Evolutionary conservation across 805 yeast genomes (phyloP).

Genomic region (Yarrowia yakushimensis): DNA sequence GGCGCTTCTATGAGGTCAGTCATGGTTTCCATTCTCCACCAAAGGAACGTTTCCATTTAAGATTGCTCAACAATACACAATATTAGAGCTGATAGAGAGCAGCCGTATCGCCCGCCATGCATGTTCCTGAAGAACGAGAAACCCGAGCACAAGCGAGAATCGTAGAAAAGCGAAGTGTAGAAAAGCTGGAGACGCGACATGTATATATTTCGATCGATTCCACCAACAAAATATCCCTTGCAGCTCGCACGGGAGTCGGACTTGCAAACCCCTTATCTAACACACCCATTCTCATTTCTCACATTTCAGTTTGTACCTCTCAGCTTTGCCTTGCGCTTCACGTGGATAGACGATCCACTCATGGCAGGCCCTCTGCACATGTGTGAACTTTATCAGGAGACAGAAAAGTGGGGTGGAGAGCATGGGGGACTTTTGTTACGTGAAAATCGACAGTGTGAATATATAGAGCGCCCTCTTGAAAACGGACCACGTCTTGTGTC

Average conservation of each 20-base stretch:
- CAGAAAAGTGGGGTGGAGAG: not conserved
- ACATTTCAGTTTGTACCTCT: slow-evolving; percentile 11
- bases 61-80: slow-evolving; percentile 21
- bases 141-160: too few relatives aligned
- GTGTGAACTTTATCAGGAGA: slow-evolving; percentile 10
- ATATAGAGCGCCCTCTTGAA: too few relatives aligned
- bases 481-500: too few relatives aligned
- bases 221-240: not conserved
- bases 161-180: not conserved
- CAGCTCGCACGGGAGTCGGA: not conserved
- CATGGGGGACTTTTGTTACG: not conserved
- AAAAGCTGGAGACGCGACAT: too few relatives aligned
- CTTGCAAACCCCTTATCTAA: not conserved
- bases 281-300: not conserved
- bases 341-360: slow-evolving; percentile 17
- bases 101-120: slow-evolving; percentile 6
- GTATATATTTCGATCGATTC: too few relatives aligned
- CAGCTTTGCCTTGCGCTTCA: slow-evolving; percentile 23
- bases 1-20: not conserved
- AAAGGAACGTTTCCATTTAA: not conserved
- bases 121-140: slow-evolving; percentile 6
- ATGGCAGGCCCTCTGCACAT: slow-evolving; percentile 20
- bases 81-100: slow-evolving; percentile 20
- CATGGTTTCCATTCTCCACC: not conserved
- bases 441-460: too few relatives aligned